Conservation (phyloP, 345 rosid genomes). For the Gynandropsis gynandra region DNA sequence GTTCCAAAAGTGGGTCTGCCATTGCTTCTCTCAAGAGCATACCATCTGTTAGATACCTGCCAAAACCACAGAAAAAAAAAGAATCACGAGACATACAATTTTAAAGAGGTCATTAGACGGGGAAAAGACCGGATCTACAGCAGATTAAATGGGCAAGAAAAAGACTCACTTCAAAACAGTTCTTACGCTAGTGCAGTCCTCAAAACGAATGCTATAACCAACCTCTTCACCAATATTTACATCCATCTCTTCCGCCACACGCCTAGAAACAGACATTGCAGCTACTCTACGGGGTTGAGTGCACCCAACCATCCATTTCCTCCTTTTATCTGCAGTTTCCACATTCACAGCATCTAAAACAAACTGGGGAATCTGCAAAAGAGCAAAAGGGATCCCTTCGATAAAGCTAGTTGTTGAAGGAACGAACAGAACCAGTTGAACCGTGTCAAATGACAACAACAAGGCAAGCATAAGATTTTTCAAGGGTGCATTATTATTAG, state of each 20-base stretch:
- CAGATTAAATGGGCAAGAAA: too few species aligned
- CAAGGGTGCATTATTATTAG: too few species aligned
- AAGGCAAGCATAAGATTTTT: too few species aligned
- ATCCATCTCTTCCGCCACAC: conserved; percentile 78
- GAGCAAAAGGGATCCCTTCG: neutral
- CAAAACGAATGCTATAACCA: conserved; percentile 66
- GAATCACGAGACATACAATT: neutral
- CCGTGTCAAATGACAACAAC: too few species aligned
- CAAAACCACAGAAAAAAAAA: neutral
- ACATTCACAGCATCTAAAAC: conserved; percentile 70
- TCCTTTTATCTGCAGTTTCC: conserved; percentile 61
- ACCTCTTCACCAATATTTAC: conserved; percentile 69
- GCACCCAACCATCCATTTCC: conserved; percentile 64
- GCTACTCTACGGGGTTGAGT: conserved; percentile 81
- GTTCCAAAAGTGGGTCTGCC: conserved; percentile 45
- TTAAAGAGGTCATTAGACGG: neutral
- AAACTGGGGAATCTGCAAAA: conserved; percentile 84
- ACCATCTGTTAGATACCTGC: conserved; percentile 76
- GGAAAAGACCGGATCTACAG: too few species aligned
- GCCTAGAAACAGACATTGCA: conserved; percentile 70
- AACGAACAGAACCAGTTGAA: too few species aligned
- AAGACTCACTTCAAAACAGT: conserved; percentile 75
- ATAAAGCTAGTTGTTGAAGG: neutral
- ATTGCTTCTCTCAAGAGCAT: conserved; percentile 70
- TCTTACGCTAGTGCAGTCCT: conserved; percentile 65